Conservation (phyloP, 495 filamentous ascomycete species). For the Annulohypoxylon maeteangense region DNA sequence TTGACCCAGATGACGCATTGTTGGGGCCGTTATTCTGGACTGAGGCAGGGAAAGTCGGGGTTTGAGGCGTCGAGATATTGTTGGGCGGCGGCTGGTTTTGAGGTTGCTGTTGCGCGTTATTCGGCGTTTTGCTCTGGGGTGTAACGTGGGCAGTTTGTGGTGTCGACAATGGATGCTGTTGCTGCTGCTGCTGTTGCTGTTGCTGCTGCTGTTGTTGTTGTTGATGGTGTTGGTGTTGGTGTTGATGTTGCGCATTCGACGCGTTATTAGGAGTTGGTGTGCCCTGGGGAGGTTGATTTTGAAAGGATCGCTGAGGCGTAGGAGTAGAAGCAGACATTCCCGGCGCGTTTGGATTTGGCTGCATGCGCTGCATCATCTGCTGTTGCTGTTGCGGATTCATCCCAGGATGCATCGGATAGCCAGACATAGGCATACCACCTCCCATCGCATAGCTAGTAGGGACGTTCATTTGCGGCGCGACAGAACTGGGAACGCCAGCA, state of each 20-base stretch:
- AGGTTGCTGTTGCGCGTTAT: constrained; percentile 47
- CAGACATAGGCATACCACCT: constrained; percentile 54
- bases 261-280: constrained; percentile 49
- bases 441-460: constrained; percentile 62
- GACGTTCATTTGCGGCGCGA: constrained; percentile 56
- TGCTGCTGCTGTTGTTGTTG: neutral
- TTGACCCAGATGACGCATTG: constrained; percentile 52
- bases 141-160: constrained; percentile 46
- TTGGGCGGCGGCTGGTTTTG: constrained; percentile 47
- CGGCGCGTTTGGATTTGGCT: constrained; percentile 51
- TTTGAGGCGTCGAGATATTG: constrained; percentile 57
- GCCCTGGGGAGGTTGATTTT: constrained; percentile 48
- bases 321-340: constrained; percentile 53
- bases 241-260: constrained; percentile 27
- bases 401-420: constrained; percentile 48
- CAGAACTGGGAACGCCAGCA: constrained; percentile 54
- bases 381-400: constrained; percentile 56
- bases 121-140: constrained; percentile 54
- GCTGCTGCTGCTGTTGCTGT: neutral
- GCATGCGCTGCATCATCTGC: constrained; percentile 62
- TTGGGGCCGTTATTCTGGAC: constrained; percentile 49
- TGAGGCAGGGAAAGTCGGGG: constrained; percentile 59
- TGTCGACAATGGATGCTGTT: constrained; percentile 49
- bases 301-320: constrained; percentile 55
- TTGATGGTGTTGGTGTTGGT: neutral